phyloP scores from a whole-genome alignment of 2,329 filamentous ascomycete species.

The Ophiostoma tasmaniense region DNA sequence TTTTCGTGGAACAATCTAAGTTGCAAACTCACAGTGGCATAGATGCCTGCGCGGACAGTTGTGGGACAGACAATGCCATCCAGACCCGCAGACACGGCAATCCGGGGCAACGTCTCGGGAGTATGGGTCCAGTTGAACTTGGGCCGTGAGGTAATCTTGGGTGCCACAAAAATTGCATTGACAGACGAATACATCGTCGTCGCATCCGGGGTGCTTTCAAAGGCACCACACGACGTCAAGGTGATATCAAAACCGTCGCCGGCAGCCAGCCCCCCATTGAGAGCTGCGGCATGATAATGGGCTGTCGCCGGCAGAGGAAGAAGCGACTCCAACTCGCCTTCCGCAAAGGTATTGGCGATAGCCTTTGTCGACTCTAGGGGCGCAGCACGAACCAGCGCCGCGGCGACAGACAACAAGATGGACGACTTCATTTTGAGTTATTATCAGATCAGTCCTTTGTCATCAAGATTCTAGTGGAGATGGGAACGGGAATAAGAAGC shows the following conservation, averaged over 20 bases:
- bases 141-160: neutral
- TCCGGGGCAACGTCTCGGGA: neutral
- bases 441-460: neutral
- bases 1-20: neutral
- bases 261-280: neutral
- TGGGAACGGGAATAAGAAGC: neutral
- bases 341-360: neutral
- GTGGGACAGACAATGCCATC: neutral
- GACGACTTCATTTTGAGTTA: neutral
- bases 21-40: neutral
- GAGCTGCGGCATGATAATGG: neutral
- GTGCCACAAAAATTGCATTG: neutral
- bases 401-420: neutral
- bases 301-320: neutral
- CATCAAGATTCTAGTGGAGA: neutral
- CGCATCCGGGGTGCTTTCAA: neutral
- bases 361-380: neutral
- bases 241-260: neutral
- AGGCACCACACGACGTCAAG: neutral
- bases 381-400: neutral
- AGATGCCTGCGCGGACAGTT: neutral
- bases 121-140: neutral
- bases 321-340: neutral
- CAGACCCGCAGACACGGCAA: neutral
- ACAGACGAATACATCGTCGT: neutral